A percentile compares a stretch with the other conserved stretches of the same genome.
Conservation (phyloP, 345 rosid species). For the Sonneratia caseolaris region DNA sequence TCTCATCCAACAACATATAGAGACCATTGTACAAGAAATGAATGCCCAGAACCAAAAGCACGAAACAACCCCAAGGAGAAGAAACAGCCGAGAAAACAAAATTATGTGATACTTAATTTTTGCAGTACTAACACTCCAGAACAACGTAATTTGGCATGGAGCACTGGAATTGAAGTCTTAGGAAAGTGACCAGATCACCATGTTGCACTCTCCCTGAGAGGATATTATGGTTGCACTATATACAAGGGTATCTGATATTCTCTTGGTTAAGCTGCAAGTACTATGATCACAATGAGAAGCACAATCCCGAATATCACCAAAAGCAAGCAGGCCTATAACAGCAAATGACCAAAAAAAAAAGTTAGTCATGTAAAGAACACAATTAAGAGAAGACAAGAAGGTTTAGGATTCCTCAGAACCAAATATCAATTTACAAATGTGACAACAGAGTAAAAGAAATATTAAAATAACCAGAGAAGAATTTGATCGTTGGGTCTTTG, state of each 20-base stretch:
- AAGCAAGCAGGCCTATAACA: constrained; percentile 68
- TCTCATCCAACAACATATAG: background rate
- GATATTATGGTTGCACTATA: background rate
- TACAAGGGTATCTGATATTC: background rate
- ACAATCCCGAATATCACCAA: constrained; percentile 82
- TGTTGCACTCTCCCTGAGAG: background rate
- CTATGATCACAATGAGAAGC: constrained; percentile 69
- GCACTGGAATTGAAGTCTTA: background rate
- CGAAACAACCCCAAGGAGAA: background rate
- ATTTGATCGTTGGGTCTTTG: constrained; percentile 77
- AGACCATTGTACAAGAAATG: background rate
- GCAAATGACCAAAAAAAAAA: background rate
- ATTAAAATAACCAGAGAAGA: constrained; percentile 63
- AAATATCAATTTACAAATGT: background rate
- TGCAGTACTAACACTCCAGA: background rate
- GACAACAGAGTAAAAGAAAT: background rate
- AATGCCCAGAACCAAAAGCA: background rate
- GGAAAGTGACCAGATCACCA: background rate
- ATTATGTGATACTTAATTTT: background rate
- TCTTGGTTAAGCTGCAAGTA: constrained; percentile 47
- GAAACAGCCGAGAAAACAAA: background rate
- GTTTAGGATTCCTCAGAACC: background rate
- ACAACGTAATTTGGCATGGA: background rate
- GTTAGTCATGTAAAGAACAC: background rate
- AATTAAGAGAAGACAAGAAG: background rate